Evolutionary conservation across 768 basidiomycete species (phyloP).

Genomic region (Dacryopinax spathularia): DNA sequence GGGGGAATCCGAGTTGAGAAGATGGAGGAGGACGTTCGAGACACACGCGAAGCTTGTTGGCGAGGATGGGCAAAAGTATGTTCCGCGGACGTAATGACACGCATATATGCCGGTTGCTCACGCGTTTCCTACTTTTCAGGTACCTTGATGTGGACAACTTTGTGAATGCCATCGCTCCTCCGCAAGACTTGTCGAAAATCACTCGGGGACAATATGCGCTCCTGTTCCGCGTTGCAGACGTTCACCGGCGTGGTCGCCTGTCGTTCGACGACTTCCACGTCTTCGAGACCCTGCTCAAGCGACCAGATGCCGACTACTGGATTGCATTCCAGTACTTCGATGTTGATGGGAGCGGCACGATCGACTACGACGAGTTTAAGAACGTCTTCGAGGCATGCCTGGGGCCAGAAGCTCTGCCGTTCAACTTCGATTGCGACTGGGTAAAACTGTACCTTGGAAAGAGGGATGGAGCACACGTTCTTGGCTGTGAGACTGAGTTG

Average conservation of each 20-base stretch:
- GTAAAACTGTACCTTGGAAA: slow-evolving; percentile 90
- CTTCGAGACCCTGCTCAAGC: slow-evolving; percentile 84
- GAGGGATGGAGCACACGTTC: slow-evolving; percentile 76
- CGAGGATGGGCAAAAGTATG: slow-evolving; percentile 65
- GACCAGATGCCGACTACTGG: slow-evolving; percentile 93
- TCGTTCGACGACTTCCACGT: slow-evolving; percentile 94
- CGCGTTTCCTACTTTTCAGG: slow-evolving; percentile 31
- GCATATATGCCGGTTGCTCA: background rate
- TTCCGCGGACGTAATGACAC: background rate
- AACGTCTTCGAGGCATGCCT: slow-evolving; percentile 72
- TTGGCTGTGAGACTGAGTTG: slow-evolving; percentile 53
- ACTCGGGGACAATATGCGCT: slow-evolving; percentile 78
- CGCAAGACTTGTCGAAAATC: slow-evolving; percentile 71
- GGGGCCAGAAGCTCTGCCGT: slow-evolving; percentile 70
- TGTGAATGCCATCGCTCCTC: slow-evolving; percentile 87
- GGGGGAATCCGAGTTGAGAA: slow-evolving; percentile 70
- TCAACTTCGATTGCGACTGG: slow-evolving; percentile 96
- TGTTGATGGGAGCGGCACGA: slow-evolving; percentile 85
- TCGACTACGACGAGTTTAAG: slow-evolving; percentile 91
- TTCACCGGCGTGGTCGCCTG: slow-evolving; percentile 55
- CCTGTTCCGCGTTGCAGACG: slow-evolving; percentile 79
- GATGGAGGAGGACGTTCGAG: slow-evolving; percentile 84
- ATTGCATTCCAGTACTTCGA: slow-evolving; percentile 95
- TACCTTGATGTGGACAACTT: slow-evolving; percentile 79
- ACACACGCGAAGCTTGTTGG: slow-evolving; percentile 51